Conservation (phyloP, 139 green algal species). For the Mesostigma viride region DNA sequence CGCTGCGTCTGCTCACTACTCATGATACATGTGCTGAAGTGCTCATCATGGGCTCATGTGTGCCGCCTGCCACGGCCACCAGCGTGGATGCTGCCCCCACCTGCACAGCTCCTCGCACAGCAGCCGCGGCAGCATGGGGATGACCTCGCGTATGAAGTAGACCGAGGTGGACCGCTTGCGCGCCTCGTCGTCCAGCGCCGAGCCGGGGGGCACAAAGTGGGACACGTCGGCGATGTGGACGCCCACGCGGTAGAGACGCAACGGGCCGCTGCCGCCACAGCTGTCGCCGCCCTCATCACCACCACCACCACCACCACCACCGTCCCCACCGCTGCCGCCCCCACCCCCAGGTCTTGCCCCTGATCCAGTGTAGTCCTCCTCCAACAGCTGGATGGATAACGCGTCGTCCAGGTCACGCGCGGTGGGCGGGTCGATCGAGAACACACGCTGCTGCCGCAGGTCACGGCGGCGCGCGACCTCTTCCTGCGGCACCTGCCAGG, state of each 20-base stretch:
- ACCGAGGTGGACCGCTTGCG: slow-evolving; percentile 28
- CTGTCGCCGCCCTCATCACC: no score
- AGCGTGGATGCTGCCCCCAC: no score
- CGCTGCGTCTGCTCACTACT: no score
- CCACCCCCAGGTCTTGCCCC: no score
- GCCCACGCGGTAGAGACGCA: no score
- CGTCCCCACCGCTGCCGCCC: no score
- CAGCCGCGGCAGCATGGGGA: slow-evolving; percentile 44
- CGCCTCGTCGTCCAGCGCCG: slow-evolving; percentile 61
- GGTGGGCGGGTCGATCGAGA: slow-evolving; percentile 42
- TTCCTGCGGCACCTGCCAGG: slow-evolving; percentile 55
- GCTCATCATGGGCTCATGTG: no score
- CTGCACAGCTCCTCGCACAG: slow-evolving; percentile 46
- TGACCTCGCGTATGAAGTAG: slow-evolving; percentile 39
- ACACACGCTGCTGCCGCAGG: slow-evolving; percentile 45
- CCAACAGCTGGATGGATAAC: slow-evolving; percentile 24
- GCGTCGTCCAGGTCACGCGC: slow-evolving; percentile 46
- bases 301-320: no score
- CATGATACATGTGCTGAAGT: no score
- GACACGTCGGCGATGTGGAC: slow-evolving; percentile 51
- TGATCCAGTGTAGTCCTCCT: slow-evolving; percentile 17
- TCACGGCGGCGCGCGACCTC: slow-evolving; percentile 57
- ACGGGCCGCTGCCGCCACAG: no score
- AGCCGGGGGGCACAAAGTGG: slow-evolving; percentile 43
- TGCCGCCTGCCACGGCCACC: no score